These are phyloP conservation scores for Pseudogymnoascus sp. DNA, from an alignment of 2,329 filamentous ascomycete genomes.

Conservation along the genomic window DNA sequence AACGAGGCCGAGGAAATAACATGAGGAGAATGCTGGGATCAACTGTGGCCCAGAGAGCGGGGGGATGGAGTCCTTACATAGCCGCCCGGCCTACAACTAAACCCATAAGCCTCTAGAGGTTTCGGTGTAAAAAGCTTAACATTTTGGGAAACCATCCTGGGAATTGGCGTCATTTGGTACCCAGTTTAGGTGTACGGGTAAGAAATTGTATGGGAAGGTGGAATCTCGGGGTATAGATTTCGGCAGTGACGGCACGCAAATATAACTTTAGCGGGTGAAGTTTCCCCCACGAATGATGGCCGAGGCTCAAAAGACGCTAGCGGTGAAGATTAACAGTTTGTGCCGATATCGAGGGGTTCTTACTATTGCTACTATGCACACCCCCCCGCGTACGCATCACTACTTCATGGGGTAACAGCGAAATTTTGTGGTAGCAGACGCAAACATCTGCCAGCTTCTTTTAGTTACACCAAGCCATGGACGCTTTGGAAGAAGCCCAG, in stretches of 20 bases:
- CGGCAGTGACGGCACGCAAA: constrained; percentile 4
- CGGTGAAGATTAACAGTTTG: background rate
- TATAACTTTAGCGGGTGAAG: background rate
- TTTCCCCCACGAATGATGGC: background rate
- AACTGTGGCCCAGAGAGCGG: background rate
- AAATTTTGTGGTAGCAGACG: background rate
- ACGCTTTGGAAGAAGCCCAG: constrained; percentile 68
- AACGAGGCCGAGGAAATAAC: constrained; percentile 1
- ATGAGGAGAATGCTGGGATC: constrained; percentile 2
- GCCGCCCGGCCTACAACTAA: background rate
- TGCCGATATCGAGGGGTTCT: background rate
- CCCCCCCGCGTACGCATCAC: background rate
- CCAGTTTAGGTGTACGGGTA: background rate
- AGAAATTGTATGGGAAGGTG: constrained; percentile 5
- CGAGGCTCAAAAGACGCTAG: constrained; percentile 4
- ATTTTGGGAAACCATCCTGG: background rate
- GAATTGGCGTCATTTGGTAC: constrained; percentile 1
- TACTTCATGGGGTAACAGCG: background rate
- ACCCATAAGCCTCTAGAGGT: constrained; percentile 3
- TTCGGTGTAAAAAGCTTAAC: constrained; percentile 9
- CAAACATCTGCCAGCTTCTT: background rate
- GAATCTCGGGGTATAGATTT: background rate
- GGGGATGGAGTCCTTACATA: background rate
- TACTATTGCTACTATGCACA: background rate
- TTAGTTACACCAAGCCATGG: constrained; percentile 24